Base-by-base conservation (phyloP, 305 asterid genomes). In the Fraxinus latifolia region DNA sequence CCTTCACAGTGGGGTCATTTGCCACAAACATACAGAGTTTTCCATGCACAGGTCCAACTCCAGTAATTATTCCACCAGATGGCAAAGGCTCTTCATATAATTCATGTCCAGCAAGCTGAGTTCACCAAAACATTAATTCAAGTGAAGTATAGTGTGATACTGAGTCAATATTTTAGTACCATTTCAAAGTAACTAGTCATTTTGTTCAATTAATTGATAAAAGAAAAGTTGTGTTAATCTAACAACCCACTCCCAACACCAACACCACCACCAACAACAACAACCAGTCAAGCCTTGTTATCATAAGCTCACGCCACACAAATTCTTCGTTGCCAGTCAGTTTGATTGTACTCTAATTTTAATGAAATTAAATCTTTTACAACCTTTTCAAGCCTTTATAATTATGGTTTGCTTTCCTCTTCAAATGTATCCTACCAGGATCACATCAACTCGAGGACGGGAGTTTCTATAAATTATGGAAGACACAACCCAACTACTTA, bases 1-100 rank as follows among this genome's bases (percentile, higher is more conserved):
- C 99, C 88, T 95, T 95, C 81, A 93, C 98, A 65, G 99, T 94
- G 50, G 97, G 97, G 84, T 95, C 98, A 83, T 95, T 95, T 76
- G 99, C 99, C 80, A 95, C 94, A 87, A 95, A 94, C 97, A 95
- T 87, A 86, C 99, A 95, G 29, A 93, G 91, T 80, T 82, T 92
- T 82, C 96, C 97, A 62, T 94, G 96, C 19, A 95, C 93, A 5
- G 97, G 89, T 81, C 99, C 99, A 81, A 95, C 91, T 76, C 99
- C 99, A 70, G 98, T 91, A 77, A 95, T 85, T 88, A 92, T 90
- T 68, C 99, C 98, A 76, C 98, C 98, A 80, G 97, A 95, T 82
- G 97, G 98, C 79, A 95, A 90, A 27, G 91, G 84, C 34, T 93
- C 96, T 60, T 90, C 91, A 23, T 95, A 95, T 74, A 95, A 79